phyloP scores from a whole-genome alignment of 208 protist species.

The Crithidia sp. region DNA sequence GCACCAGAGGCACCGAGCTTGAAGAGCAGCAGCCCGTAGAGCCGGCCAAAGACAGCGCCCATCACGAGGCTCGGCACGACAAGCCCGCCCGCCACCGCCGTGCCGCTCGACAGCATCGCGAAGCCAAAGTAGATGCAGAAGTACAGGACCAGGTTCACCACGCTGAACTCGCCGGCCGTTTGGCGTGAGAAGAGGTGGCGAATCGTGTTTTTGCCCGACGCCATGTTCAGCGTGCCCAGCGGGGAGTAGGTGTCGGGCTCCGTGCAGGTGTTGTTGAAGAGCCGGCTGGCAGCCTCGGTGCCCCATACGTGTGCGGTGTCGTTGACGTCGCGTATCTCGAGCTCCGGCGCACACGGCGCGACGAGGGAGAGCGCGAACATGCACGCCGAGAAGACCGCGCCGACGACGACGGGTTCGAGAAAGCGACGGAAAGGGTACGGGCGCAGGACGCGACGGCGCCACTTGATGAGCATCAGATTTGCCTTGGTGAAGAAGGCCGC shows the following conservation, averaged over 20 bases:
- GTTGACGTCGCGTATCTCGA: conserved; percentile 41
- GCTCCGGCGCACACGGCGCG: conserved; percentile 44
- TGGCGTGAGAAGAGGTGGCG: conserved; percentile 89
- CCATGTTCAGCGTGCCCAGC: conserved; percentile 83
- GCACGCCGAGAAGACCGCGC: conserved; percentile 56
- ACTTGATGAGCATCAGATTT: conserved; percentile 86
- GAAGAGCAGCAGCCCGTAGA: conserved; percentile 83
- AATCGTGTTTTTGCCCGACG: conserved; percentile 87
- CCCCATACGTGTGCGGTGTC: conserved; percentile 67
- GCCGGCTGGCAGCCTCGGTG: conserved; percentile 54
- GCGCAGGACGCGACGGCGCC: conserved; percentile 57
- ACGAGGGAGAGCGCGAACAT: conserved; percentile 60
- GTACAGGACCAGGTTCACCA: conserved; percentile 70
- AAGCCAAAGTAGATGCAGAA: conserved; percentile 86
- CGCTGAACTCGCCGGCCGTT: conserved; percentile 77
- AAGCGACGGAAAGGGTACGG: conserved; percentile 65
- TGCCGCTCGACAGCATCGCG: conserved; percentile 76
- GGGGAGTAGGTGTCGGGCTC: conserved; percentile 65
- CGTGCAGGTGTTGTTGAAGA: conserved; percentile 80
- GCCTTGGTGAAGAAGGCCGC: conserved; percentile 90
- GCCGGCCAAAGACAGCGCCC: conserved; percentile 84
- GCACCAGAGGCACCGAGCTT: conserved; percentile 38
- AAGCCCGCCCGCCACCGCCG: conserved; percentile 83
- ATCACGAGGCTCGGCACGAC: conserved; percentile 92
- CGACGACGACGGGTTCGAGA: conserved; percentile 73